Conservation (phyloP, 1,284 basidiomycete species). For the Austropuccinia psidii region DNA sequence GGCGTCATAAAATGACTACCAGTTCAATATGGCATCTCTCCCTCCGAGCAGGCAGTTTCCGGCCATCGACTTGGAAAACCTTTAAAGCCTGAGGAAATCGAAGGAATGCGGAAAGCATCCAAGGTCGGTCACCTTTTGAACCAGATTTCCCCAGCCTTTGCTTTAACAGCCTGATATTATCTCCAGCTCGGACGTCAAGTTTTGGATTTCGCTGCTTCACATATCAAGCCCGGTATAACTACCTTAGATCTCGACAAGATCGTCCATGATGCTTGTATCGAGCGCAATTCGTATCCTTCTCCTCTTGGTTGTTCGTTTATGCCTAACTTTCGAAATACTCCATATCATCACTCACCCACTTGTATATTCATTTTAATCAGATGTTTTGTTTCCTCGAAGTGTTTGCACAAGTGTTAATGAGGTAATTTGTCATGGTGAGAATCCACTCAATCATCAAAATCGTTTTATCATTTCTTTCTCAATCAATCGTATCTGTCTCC, state of each 20-base stretch:
- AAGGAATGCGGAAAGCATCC: conserved; percentile 69
- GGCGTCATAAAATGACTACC: neutral
- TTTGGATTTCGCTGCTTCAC: conserved; percentile 76
- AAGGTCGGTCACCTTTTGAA: conserved; percentile 53
- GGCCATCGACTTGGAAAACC: conserved; percentile 31
- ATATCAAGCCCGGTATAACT: conserved; percentile 79
- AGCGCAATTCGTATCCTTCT: conserved; percentile 85
- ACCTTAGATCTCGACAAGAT: conserved; percentile 86
- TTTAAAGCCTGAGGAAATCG: conserved; percentile 59
- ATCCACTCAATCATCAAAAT: neutral
- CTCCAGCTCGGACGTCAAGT: conserved; percentile 79
- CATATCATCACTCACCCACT: neutral
- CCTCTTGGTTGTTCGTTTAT: conserved; percentile 63
- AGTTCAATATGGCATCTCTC: conserved; percentile 34
- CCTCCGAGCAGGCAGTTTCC: conserved; percentile 35
- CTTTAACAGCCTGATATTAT: neutral
- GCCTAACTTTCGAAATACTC: neutral
- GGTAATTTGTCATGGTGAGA: conserved; percentile 71
- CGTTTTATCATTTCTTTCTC: neutral
- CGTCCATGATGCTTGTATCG: conserved; percentile 87
- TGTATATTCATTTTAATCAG: neutral
- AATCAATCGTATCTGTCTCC: neutral
- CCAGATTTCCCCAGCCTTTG: neutral
- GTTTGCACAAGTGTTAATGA: conserved; percentile 96
- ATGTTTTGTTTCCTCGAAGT: conserved; percentile 87